Percentiles rank a stretch among this genome's conserved stretches.
These are phyloP conservation scores for Hyparrhenia diplandra DNA, from an alignment of 176 grass and related monocot species.

Conservation along the genomic window DNA sequence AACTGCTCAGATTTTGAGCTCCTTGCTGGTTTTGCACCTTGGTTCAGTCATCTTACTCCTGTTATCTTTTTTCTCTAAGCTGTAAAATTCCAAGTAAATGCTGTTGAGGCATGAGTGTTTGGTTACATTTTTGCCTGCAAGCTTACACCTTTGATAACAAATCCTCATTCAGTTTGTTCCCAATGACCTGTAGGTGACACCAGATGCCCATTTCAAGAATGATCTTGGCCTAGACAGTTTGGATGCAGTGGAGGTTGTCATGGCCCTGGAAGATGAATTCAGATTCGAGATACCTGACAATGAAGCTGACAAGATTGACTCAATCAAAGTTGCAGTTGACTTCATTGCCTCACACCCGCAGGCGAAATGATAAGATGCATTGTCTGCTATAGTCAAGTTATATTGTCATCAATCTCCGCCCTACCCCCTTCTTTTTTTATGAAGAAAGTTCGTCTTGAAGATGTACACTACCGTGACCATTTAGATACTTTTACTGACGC, in stretches of 20 bases:
- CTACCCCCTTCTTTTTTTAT: neutral
- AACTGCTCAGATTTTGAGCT: neutral
- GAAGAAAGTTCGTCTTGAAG: neutral
- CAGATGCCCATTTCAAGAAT: conserved; percentile 56
- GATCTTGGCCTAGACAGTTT: conserved; percentile 58
- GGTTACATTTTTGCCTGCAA: neutral
- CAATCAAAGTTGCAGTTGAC: conserved; percentile 46
- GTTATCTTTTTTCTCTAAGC: neutral
- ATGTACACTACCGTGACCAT: neutral
- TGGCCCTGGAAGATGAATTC: conserved; percentile 60
- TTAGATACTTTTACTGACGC: neutral
- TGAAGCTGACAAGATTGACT: conserved; percentile 56
- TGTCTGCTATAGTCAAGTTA: neutral
- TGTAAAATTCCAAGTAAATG: neutral
- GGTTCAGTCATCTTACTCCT: neutral
- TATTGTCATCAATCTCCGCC: neutral
- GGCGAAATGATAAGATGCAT: conserved; percentile 28
- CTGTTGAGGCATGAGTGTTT: neutral
- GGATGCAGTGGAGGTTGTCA: conserved; percentile 48
- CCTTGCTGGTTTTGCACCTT: neutral
- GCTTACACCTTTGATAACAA: neutral
- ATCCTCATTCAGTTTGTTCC: neutral
- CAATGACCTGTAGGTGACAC: conserved; percentile 26
- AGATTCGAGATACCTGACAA: conserved; percentile 48
- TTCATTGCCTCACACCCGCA: conserved; percentile 52